Evolutionary conservation across 768 basidiomycete genomes (phyloP).

Genomic region (Calvatia gigantea): DNA sequence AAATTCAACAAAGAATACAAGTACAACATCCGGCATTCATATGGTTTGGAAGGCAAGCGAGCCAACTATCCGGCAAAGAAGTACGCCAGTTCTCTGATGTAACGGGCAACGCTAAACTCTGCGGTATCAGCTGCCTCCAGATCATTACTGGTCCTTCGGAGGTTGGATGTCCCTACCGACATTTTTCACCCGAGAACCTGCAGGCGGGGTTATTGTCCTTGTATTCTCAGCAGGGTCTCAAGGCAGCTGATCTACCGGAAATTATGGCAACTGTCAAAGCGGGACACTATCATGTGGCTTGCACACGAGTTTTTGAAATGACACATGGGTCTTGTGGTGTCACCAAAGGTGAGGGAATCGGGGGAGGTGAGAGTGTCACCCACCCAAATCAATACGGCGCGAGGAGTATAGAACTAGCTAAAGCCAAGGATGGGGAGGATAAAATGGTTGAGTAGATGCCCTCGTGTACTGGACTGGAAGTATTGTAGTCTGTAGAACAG

Average conservation of each 20-base stretch:
- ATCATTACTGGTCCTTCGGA: conserved; percentile 66
- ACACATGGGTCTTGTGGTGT: conserved; percentile 73
- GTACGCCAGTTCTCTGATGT: conserved; percentile 33
- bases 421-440: conserved; percentile 36
- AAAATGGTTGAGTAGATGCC: conserved; percentile 38
- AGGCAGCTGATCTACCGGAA: conserved; percentile 71
- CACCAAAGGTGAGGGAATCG: conserved; percentile 87
- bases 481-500: background rate
- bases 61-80: conserved; percentile 93
- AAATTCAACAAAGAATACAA: conserved; percentile 97
- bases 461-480: background rate
- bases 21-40: conserved; percentile 96
- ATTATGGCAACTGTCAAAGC: conserved; percentile 76
- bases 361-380: conserved; percentile 80
- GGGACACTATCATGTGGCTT: conserved; percentile 90
- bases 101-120: background rate
- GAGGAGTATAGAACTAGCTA: conserved; percentile 66
- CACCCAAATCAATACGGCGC: conserved; percentile 92
- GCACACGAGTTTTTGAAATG: conserved; percentile 94
- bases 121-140: conserved; percentile 75
- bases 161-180: conserved; percentile 90
- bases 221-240: conserved; percentile 64
- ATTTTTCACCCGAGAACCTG: conserved; percentile 82
- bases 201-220: conserved; percentile 68
- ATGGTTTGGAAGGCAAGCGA: conserved; percentile 90